Base-by-base conservation (phyloP, 1,284 basidiomycete genomes). In the Malassezia japonica region DNA sequence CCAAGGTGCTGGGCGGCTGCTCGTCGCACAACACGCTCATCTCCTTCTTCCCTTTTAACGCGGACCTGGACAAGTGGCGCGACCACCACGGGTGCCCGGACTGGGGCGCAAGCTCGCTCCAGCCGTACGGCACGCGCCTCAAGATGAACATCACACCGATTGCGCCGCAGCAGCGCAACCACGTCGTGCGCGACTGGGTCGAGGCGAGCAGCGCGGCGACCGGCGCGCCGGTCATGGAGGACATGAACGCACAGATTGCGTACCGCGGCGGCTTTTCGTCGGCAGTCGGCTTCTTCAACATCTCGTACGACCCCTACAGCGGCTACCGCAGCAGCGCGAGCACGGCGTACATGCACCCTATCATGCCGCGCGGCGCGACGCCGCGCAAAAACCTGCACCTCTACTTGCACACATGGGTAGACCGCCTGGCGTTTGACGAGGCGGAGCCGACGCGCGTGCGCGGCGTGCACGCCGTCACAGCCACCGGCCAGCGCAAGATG, bases 21-120 rank as follows among this genome's bases (percentile, higher is more conserved):
- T 67, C 63, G 15, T 70, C 67, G 39, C 73, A 74, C 64, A 74
- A 74, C 59, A 74, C 73, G 21, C 59, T 74, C 28, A 74, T 74
- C 55, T 71, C 67, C 36, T 74, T 74, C 60, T 58, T 70, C 21
- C 73, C 73, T 9, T 72, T 74, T 51, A 69, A 70, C 39, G 68
- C 57, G 49, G 73, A 74, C 39, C 55, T 74, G 31, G 71, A 74
- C 49, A 60, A 62, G 32, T 74, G 73, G 73, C 60, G 65, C 9
- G 56, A 64, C 49, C 60, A 67, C 46, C 55, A 63, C 43, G 70
- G 59, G 16, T 70, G 68, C 48, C 63, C 65, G 9, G 56, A 60
- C 34, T 74, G 73, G 73, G 47, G 48, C 24, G 57, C 64, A 15
- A 45, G 46, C 38, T 48, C 52, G 15, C 58, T 74, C 1, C 71